Evolutionary conservation across 768 basidiomycete species (phyloP).

Genomic region (Tubosaeta sp.): DNA sequence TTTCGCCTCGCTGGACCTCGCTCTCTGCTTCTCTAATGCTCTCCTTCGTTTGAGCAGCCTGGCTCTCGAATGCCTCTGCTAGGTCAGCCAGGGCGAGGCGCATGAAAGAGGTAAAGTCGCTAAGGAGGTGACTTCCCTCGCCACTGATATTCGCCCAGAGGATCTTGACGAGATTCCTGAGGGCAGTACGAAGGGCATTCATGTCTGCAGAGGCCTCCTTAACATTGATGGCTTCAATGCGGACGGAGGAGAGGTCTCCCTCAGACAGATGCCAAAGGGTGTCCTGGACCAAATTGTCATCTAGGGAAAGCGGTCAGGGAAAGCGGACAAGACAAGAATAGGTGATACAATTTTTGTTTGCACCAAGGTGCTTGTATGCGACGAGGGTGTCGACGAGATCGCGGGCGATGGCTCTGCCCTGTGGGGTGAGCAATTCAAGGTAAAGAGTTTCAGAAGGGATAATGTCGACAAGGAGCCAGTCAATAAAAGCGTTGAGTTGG

Average conservation of each 20-base stretch:
- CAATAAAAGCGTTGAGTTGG: constrained; percentile 50
- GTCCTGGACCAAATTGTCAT: constrained; percentile 61
- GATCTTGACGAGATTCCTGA: constrained; percentile 48
- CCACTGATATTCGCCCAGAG: constrained; percentile 50
- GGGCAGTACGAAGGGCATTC: constrained; percentile 43
- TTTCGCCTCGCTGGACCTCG: constrained; percentile 56
- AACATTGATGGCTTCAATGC: constrained; percentile 34
- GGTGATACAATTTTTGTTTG: constrained; percentile 54
- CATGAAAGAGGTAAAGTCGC: constrained; percentile 61
- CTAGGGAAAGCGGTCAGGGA: constrained; percentile 30
- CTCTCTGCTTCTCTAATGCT: constrained; percentile 51
- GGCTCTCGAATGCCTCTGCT: constrained; percentile 52
- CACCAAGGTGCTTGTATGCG: constrained; percentile 51
- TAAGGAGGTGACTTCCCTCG: constrained; percentile 51
- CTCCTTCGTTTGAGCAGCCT: constrained; percentile 50
- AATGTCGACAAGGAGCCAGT: constrained; percentile 49
- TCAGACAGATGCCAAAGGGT: constrained; percentile 61
- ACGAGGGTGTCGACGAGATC: constrained; percentile 50
- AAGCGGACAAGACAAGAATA: not conserved
- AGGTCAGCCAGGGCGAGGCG: constrained; percentile 65
- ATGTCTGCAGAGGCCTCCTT: constrained; percentile 50
- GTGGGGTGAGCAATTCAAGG: constrained; percentile 44
- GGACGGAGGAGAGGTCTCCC: constrained; percentile 43
- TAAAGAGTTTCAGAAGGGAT: constrained; percentile 40
- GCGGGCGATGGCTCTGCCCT: constrained; percentile 49